Evolutionary conservation across 2,329 filamentous ascomycete genomes (phyloP), one percentile per base, ranked within the genome.

Genomic region (Colletotrichum gigasporum): DNA sequence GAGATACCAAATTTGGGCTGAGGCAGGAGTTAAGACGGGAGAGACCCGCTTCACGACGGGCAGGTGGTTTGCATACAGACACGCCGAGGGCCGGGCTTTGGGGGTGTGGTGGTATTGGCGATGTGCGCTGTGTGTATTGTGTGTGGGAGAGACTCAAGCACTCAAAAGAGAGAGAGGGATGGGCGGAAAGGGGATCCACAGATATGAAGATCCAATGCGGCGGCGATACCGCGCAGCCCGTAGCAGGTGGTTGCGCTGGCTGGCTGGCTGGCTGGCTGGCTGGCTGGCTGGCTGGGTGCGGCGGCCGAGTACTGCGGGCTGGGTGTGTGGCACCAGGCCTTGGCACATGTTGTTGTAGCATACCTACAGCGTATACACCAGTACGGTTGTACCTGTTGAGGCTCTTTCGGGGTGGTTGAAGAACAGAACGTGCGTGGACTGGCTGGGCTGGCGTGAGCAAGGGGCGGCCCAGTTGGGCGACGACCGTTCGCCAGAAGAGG

Each of bases 401-500:
- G 62, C 62, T 65, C 62, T 62, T 55, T 54, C 34, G 24, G 52
- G n/a, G 28, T n/a, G n/a, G 42, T 20, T 14, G 34, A 41, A 39
- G 18, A 16, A 39, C 9, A 18, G 50, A 54, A 51, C 56, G 56
- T 54, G n/a, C n/a, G n/a, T n/a, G n/a, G n/a, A n/a, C n/a, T n/a
- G n/a, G n/a, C n/a, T n/a, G 34, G 41, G 47, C 56, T 42, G 32
- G 60, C 47, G 61, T 53, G 22, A 1, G 41, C 42, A 50, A 20
- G 18, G 53, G 57, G 41, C 16, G 34, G 50, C 62, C 62, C 50
- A 61, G 62, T 62, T 62, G 62, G 50, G 56, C 56, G 41, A 63
- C 37, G 32, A 65, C 34, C n/a, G 35, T 44, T 50, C n/a, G 48
- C 61, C 56, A 44, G 50, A 61, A 64, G 42, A 61, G 48, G 56